Base-by-base conservation (phyloP, 2,329 filamentous ascomycete genomes). In the Aspergillus glaucus region DNA sequence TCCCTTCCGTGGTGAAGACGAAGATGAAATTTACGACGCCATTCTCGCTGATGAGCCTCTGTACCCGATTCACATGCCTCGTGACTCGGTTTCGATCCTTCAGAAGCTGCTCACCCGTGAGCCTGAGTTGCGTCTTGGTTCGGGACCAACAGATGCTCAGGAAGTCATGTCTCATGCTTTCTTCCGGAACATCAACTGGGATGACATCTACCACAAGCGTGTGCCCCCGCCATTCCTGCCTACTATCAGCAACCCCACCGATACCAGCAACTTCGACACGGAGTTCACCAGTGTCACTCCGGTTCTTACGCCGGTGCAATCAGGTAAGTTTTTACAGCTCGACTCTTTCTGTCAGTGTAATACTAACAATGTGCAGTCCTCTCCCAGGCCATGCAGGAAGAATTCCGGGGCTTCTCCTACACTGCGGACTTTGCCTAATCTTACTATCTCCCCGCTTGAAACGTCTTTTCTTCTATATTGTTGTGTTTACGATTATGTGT, bases 111-210 rank as follows among this genome's bases (percentile, higher is more conserved):
- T 98, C 54, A 98, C 90, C 6, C 85, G 93, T 55, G 93, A 98
- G 71, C 93, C 93, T 0, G 93, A 97, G 62, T 80, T 93, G 64
- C 85, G 93, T 57, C 80, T 98, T 26, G 93, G 93, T 54, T 94
- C 89, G 58, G 93, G 93, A 3, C 92, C 93, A 2, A 97, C 93
- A 0, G 93, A 98, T 71, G 93, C 93, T 3, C 91, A 97, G 71
- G 93, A 98, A 71, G 87, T 98, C 65, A 98, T 98, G 93, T 94
- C 85, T 65, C 93, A 98, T 69, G 88, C 93, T 1, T 98, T 98
- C 78, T 98, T 98, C 78, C 80, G 90, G 53, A 95, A 93, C 67
- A 88, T 97, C 68, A 95, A 93, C 72, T 98, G 93, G 93, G 93
- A 98, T 57, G 93, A 98, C 65, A 90, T 98, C 53, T 97, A 96